Conservation (phyloP, 345 rosid genomes). For the Balakata baccata region DNA sequence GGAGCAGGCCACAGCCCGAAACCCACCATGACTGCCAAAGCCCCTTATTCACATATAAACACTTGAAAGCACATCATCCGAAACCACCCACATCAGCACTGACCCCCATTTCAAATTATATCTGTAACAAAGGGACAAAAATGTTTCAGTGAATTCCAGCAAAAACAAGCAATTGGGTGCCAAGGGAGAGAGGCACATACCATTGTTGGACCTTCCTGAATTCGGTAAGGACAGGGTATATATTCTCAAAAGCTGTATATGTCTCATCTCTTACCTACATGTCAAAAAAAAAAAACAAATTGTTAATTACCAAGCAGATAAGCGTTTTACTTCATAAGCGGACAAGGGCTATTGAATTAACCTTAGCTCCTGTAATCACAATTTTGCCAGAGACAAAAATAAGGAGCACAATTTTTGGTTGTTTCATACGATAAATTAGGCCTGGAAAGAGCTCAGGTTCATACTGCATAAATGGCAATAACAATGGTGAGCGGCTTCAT, state of each 20-base stretch:
- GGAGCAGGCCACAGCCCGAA: not conserved
- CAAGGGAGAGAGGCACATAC: constrained; percentile 27
- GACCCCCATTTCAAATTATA: not conserved
- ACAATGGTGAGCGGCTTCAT: not conserved
- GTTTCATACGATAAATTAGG: constrained; percentile 91
- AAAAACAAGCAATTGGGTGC: not conserved
- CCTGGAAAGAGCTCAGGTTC: constrained; percentile 99
- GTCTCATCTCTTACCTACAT: constrained; percentile 82
- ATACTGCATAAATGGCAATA: constrained; percentile 47
- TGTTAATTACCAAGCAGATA: not conserved
- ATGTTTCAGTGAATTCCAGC: not conserved
- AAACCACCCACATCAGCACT: not conserved
- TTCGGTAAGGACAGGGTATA: constrained; percentile 90
- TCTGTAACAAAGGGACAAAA: not conserved
- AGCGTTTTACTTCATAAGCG: not conserved
- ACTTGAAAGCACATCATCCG: constrained; percentile 1
- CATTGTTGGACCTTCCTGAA: constrained; percentile 89
- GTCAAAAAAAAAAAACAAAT: not conserved
- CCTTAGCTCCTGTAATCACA: constrained; percentile 99
- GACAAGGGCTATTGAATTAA: constrained; percentile 13
- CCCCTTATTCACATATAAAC: not conserved
- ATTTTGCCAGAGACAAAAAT: constrained; percentile 96
- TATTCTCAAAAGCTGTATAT: constrained; percentile 89
- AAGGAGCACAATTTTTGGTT: constrained; percentile 90
- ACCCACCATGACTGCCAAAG: not conserved